phyloP scores from a whole-genome alignment of 768 basidiomycete species.

The Tylopilus sp. region DNA sequence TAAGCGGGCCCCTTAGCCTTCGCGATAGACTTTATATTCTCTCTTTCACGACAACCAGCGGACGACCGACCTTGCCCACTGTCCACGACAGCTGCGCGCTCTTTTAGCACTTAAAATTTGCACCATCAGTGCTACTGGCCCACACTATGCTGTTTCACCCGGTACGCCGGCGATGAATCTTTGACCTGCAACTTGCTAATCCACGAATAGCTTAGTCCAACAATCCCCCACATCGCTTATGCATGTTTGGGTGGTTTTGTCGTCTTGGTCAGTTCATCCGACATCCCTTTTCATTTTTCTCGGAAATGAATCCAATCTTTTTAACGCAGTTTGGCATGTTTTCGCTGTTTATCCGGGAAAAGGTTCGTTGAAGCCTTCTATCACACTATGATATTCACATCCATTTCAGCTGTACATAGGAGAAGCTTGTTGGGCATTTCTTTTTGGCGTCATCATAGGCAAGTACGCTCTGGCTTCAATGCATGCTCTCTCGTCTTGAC shows the following conservation, averaged over 20 bases:
- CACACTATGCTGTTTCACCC: constrained; percentile 49
- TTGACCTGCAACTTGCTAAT: constrained; percentile 1
- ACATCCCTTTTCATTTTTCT: neutral
- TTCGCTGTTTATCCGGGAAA: constrained; percentile 86
- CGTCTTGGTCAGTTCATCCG: constrained; percentile 52
- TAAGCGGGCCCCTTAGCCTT: constrained; percentile 4
- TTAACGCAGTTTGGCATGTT: constrained; percentile 87
- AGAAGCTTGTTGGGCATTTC: constrained; percentile 93
- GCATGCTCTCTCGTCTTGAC: constrained; percentile 9
- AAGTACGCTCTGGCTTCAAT: constrained; percentile 20
- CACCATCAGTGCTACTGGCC: constrained; percentile 1
- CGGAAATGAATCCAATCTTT: neutral
- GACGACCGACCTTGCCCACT: neutral
- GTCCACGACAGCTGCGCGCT: constrained; percentile 4
- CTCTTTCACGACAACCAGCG: constrained; percentile 2
- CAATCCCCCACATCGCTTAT: constrained; percentile 72
- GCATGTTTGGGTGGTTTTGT: constrained; percentile 79
- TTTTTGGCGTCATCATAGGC: constrained; percentile 91
- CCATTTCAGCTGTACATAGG: constrained; percentile 75
- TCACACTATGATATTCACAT: constrained; percentile 5
- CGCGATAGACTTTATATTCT: neutral
- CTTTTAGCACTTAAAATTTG: neutral
- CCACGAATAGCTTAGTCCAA: constrained; percentile 39
- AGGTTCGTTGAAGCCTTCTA: constrained; percentile 39
- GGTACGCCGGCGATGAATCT: constrained; percentile 31